phyloP scores from a whole-genome alignment of 2,329 filamentous ascomycete genomes.

The Colletotrichum chrysophilum region DNA sequence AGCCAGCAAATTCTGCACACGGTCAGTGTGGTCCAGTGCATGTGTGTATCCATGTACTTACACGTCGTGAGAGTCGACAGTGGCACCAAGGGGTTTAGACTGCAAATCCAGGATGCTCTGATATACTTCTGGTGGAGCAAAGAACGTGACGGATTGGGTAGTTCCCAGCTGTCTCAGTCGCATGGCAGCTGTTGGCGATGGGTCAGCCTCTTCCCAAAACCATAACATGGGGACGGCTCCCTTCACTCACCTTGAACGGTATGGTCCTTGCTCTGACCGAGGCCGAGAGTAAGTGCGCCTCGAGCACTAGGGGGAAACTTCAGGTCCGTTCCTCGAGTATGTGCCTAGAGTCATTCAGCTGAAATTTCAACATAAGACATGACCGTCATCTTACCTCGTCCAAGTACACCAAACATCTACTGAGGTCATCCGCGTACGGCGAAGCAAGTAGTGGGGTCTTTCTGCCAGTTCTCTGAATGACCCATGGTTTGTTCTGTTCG shows the following conservation, averaged over 20 bases:
- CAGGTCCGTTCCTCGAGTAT: constrained; percentile 66
- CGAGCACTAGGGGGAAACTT: constrained; percentile 51
- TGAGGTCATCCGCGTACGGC: constrained; percentile 58
- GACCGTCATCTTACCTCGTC: constrained; percentile 45
- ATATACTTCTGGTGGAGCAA: constrained; percentile 65
- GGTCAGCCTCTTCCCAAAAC: not conserved
- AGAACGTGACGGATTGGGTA: constrained; percentile 61
- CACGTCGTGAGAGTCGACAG: constrained; percentile 54
- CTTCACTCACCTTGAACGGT: constrained; percentile 60
- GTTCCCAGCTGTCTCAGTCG: constrained; percentile 62
- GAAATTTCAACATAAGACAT: not conserved
- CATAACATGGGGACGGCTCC: not conserved
- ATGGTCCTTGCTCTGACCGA: constrained; percentile 64
- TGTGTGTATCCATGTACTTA: constrained; percentile 15
- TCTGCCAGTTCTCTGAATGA: constrained; percentile 42
- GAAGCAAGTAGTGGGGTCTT: constrained; percentile 54
- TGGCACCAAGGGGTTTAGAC: constrained; percentile 27
- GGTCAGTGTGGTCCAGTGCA: not conserved
- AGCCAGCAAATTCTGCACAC: constrained; percentile 53
- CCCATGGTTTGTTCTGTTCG: constrained; percentile 46
- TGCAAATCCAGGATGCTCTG: constrained; percentile 61
- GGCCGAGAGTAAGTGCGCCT: constrained; percentile 61
- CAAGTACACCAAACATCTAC: constrained; percentile 60
- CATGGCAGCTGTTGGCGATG: constrained; percentile 61
- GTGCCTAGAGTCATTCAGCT: constrained; percentile 38